Base-by-base conservation (phyloP, 192 early-diverging fungal species). In the Backusella circina region DNA sequence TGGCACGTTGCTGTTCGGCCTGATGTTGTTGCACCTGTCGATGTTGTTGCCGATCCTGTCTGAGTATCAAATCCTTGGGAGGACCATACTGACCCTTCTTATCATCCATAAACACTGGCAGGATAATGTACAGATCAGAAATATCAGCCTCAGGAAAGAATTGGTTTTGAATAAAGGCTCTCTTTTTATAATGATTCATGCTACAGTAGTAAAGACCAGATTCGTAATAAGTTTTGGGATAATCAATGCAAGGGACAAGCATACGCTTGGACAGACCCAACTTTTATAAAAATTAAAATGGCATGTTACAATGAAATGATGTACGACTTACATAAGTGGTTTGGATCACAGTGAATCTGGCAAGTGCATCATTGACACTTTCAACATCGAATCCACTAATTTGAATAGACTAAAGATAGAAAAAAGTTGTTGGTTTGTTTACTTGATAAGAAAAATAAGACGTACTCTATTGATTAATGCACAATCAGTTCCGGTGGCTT, bases 241-340 rank as follows among this genome's bases (percentile, higher is more conserved):
- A 67, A 67, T n/a, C 16, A 35, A 67, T 67, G 32, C 65, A 67
- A n/a, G 65, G 65, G 9, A 67, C n/a, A n/a, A 67, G 28, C 33
- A 31, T 67, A 1, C 54, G 54, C 10, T 61, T 67, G 33, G 30
- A 67, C 5, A 35, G 18, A 13, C 33, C 65, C 33, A 67, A 6
- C 31, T 31, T 16, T 16, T 33, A 67, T 8, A 67, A 7, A 13
- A 16, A 16, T 67, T 33, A 67, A 18, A 6, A 16, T 35, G 6
- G 0, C 38, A 18, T 67, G 15, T 35, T 8, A 3, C 39, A 15
- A 39, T 1, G 3, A 41, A 16, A 41, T 33, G 18, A n/a, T 28
- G 32, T 9, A 67, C 23, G 16, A 67, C 16, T 67, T 67, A 67
- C 65, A 67, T 31, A 67, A 67, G 33, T 67, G 18, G 31, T 67